A percentile compares a stretch with the other conserved stretches of the same genome.
These are phyloP conservation scores for Hypocreales sp. DNA, from an alignment of 2,329 filamentous ascomycete genomes.

Conservation along the genomic window DNA sequence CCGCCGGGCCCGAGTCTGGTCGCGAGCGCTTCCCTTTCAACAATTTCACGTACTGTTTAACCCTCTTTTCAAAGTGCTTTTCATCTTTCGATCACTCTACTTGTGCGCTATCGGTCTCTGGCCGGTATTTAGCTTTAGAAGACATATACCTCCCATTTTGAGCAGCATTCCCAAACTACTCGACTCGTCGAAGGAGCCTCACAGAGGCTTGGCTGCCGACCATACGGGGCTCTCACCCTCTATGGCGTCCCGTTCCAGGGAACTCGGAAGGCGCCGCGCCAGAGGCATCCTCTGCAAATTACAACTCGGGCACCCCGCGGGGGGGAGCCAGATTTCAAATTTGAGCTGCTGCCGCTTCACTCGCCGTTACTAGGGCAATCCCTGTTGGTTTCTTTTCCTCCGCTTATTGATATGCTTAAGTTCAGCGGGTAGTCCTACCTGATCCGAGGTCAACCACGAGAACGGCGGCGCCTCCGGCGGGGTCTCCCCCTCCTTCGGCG, in stretches of 20 bases:
- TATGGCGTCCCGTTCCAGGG: constrained; percentile 1
- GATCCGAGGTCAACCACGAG: constrained; percentile 1
- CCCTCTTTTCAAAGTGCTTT: constrained; percentile 1
- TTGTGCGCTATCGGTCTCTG: constrained; percentile 1
- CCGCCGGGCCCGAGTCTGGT: neutral
- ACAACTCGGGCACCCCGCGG: constrained; percentile 1
- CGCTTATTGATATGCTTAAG: constrained; percentile 3
- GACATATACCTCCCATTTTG: constrained; percentile 1
- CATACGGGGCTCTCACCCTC: constrained; percentile 1
- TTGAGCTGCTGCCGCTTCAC: constrained; percentile 2
- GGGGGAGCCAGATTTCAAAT: constrained; percentile 1
- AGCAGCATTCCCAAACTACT: constrained; percentile 2
- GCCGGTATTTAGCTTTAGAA: constrained; percentile 2
- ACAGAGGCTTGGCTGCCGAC: constrained; percentile 1
- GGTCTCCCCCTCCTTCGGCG: too few relatives aligned
- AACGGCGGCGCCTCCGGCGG: too few relatives aligned
- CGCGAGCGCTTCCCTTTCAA: constrained; percentile 1
- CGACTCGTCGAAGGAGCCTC: constrained; percentile 1
- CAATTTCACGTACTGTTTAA: constrained; percentile 1
- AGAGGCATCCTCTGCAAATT: constrained; percentile 2
- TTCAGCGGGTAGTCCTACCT: constrained; percentile 1
- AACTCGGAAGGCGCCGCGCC: constrained; percentile 1
- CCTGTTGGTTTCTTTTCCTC: constrained; percentile 2
- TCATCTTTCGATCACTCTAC: constrained; percentile 1
- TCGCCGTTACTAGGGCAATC: constrained; percentile 1